These are phyloP conservation scores for Metschnikowia lachancei DNA, from an alignment of 805 yeast genomes.

Conservation along the genomic window DNA sequence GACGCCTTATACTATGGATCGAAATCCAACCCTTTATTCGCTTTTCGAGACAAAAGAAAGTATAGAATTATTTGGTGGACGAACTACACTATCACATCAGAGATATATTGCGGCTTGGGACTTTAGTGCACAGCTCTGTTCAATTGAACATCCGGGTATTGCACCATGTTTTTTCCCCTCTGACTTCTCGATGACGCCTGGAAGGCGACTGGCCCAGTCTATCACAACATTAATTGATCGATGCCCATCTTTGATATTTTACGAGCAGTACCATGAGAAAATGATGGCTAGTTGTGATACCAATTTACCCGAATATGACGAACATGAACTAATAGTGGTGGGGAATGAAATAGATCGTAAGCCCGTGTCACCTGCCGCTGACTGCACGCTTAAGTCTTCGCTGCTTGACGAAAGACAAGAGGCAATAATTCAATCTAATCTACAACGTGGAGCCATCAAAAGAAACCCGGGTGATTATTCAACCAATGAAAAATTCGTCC, in stretches of 20 bases:
- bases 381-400: too few species aligned
- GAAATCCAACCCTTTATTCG: conserved; percentile 7
- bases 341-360: too few species aligned
- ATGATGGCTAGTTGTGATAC: background rate
- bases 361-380: too few species aligned
- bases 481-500: background rate
- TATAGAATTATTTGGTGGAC: conserved; percentile 1
- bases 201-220: conserved; percentile 4
- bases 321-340: background rate
- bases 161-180: conserved; percentile 17
- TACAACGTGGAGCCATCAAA: background rate
- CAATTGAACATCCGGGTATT: conserved; percentile 11
- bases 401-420: too few species aligned
- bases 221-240: background rate
- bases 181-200: conserved; percentile 12
- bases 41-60: conserved; percentile 8
- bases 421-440: background rate
- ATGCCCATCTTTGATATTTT: conserved; percentile 12
- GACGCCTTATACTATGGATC: background rate
- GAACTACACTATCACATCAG: background rate
- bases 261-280: conserved; percentile 9
- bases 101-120: conserved; percentile 14
- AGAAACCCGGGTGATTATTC: background rate
- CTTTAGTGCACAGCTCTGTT: conserved; percentile 14
- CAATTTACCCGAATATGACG: background rate